Conservation (phyloP, 305 asterid species). For the Petunia hybrid region DNA sequence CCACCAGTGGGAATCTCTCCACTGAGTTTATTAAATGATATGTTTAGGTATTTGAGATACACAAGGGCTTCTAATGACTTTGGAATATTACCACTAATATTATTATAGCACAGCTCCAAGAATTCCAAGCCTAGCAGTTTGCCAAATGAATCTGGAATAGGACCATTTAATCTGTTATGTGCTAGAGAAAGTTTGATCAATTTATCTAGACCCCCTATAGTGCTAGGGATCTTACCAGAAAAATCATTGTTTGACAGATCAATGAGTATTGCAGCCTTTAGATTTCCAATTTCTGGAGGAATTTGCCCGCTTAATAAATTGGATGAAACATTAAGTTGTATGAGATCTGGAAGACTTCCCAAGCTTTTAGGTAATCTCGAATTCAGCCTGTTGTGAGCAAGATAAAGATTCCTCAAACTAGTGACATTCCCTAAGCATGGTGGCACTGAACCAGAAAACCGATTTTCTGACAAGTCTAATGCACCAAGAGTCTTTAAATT, state of each 20-base stretch:
- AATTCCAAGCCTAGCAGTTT: background rate
- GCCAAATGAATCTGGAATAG: background rate
- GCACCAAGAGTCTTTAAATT: slow-evolving; percentile 9
- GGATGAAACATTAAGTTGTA: background rate
- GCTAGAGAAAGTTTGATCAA: background rate
- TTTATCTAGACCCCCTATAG: background rate
- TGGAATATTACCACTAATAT: background rate
- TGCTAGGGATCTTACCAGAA: background rate
- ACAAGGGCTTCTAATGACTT: slow-evolving; percentile 13
- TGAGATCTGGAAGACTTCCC: background rate
- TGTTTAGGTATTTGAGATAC: slow-evolving; percentile 12
- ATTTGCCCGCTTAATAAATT: background rate
- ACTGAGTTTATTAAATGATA: background rate
- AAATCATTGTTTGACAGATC: background rate
- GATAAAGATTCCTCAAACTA: slow-evolving; percentile 34
- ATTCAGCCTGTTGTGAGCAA: slow-evolving; percentile 39
- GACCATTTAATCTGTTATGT: slow-evolving; percentile 1
- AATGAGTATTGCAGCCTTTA: background rate
- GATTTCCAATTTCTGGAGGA: background rate
- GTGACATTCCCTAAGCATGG: slow-evolving; percentile 48
- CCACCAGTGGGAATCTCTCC: background rate
- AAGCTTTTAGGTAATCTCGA: background rate
- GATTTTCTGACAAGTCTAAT: slow-evolving; percentile 30
- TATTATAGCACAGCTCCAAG: background rate
- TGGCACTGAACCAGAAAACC: slow-evolving; percentile 42